Conservation (phyloP, 148 eudicot species). For the Hydrangea macrophylla region DNA sequence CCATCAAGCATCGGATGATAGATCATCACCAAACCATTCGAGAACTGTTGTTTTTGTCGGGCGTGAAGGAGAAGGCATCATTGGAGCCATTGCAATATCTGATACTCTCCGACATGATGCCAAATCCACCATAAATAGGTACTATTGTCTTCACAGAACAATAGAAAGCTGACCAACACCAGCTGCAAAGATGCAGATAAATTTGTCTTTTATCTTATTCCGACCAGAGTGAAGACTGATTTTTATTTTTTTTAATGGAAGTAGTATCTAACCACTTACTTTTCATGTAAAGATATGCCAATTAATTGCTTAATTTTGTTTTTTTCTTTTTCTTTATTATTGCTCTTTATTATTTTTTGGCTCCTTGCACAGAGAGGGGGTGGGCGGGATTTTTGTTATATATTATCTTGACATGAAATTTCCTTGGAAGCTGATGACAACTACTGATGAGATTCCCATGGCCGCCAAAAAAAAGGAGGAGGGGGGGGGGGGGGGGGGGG, state of each 20-base stretch:
- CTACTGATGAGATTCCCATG: no score
- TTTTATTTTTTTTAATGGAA: neutral
- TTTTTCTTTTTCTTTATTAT: neutral
- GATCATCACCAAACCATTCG: conserved; percentile 48
- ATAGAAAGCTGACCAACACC: neutral
- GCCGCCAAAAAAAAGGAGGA: no score
- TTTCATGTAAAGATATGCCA: neutral
- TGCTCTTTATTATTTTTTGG: no score
- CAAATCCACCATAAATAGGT: conserved; percentile 65
- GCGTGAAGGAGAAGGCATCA: conserved; percentile 82
- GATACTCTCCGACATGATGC: conserved; percentile 79
- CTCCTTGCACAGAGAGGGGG: neutral
- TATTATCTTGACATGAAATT: neutral
- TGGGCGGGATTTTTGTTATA: neutral
- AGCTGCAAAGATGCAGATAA: conserved; percentile 5
- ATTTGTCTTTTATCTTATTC: neutral
- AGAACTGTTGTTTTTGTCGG: conserved; percentile 84
- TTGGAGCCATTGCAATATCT: conserved; percentile 84
- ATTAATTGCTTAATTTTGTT: neutral
- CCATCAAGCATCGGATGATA: conserved; percentile 26
- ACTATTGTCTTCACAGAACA: conserved; percentile 6
- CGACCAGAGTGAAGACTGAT: no score
- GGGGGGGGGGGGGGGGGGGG: no score
- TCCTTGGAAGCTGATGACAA: neutral
- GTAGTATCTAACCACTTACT: neutral